A percentile compares a stretch with the other conserved stretches of the same genome.
Evolutionary conservation across 1,284 basidiomycete species (phyloP).

Genomic region (Cerrena zonata): DNA sequence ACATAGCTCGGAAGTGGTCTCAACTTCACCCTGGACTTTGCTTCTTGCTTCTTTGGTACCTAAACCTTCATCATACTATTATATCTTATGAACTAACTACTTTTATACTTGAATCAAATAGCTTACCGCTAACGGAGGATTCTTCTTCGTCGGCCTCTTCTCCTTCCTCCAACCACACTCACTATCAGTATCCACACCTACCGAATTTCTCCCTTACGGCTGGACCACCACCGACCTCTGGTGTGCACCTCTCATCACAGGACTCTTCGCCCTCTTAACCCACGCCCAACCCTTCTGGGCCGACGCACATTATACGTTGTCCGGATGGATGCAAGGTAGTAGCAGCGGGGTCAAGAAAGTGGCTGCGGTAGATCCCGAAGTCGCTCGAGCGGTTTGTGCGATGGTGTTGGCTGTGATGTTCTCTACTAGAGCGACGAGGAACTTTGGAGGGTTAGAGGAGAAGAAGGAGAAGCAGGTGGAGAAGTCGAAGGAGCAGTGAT

Average conservation of each 20-base stretch:
- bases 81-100: not conserved
- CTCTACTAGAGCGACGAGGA: conserved; percentile 49
- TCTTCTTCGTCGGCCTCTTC: conserved; percentile 64
- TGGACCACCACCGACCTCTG: conserved; percentile 73
- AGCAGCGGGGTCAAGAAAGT: conserved; percentile 25
- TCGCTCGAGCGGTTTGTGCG: conserved; percentile 63
- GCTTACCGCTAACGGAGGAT: conserved; percentile 67
- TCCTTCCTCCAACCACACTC: conserved; percentile 65
- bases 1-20: conserved; percentile 43
- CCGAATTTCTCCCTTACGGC: conserved; percentile 64
- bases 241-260: conserved; percentile 67
- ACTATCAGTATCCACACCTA: conserved; percentile 57
- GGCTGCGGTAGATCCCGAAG: conserved; percentile 50
- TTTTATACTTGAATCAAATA: conserved; percentile 21
- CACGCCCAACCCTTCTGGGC: conserved; percentile 76
- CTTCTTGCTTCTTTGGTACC: conserved; percentile 58
- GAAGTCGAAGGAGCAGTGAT: conserved; percentile 3
- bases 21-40: conserved; percentile 66
- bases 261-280: conserved; percentile 66
- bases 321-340: conserved; percentile 35
- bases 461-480: not conserved
- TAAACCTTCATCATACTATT: conserved; percentile 20
- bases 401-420: conserved; percentile 55
- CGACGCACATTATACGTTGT: conserved; percentile 45
- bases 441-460: conserved; percentile 34